These are phyloP conservation scores for Schizophyllum commune DNA, from an alignment of 1,284 basidiomycete species.

Conservation along the genomic window DNA sequence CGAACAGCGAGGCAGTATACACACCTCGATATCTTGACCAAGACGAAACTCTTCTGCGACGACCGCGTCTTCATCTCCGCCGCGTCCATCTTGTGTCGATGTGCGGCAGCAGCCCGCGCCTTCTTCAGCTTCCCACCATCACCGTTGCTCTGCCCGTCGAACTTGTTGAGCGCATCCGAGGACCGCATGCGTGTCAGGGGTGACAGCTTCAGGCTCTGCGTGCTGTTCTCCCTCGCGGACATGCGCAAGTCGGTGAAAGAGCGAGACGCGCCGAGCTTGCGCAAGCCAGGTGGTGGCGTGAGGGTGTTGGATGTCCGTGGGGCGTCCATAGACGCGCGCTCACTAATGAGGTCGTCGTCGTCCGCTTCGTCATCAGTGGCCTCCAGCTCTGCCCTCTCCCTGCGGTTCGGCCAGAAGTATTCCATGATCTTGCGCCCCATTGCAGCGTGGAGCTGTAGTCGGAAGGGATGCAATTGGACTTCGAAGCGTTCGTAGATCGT, in stretches of 20 bases:
- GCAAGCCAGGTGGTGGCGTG: slow-evolving; percentile 28
- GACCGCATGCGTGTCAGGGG: slow-evolving; percentile 26
- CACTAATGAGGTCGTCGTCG: slow-evolving; percentile 7
- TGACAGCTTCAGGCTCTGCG: slow-evolving; percentile 14
- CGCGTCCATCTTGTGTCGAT: slow-evolving; percentile 38
- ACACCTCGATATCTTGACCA: slow-evolving; percentile 71
- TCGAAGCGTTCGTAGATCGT: slow-evolving; percentile 84
- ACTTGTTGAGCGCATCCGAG: slow-evolving; percentile 19
- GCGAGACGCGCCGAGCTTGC: slow-evolving; percentile 50
- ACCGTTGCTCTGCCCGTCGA: slow-evolving; percentile 16
- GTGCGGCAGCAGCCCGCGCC: slow-evolving; percentile 12
- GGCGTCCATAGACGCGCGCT: slow-evolving; percentile 38
- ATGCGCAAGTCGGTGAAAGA: slow-evolving; percentile 65
- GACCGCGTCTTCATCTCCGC: slow-evolving; percentile 73
- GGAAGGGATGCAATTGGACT: slow-evolving; percentile 80
- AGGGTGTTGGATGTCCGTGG: slow-evolving; percentile 25
- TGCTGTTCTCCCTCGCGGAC: slow-evolving; percentile 30
- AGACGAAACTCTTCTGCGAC: slow-evolving; percentile 78
- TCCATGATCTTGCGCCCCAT: slow-evolving; percentile 83
- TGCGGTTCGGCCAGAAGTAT: slow-evolving; percentile 77
- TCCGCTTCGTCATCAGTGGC: slow-evolving; percentile 14
- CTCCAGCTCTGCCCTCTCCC: slow-evolving; percentile 29
- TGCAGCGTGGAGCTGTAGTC: slow-evolving; percentile 79
- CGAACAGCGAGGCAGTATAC: slow-evolving; percentile 13
- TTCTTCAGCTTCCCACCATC: slow-evolving; percentile 13